Evolutionary conservation across 345 rosid genomes (phyloP).

Genomic region (Psidium guajava): DNA sequence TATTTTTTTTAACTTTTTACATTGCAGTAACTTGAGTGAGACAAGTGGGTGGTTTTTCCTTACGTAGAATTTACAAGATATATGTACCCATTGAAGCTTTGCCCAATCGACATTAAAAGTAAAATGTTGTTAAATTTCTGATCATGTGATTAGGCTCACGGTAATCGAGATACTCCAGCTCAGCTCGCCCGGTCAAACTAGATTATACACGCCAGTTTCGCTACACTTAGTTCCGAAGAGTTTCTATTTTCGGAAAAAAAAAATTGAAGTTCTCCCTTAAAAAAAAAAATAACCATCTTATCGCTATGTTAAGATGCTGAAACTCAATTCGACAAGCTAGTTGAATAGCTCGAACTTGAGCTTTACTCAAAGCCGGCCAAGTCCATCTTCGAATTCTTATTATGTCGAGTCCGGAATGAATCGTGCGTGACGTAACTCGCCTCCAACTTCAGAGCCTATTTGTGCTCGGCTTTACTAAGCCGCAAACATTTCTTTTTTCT

Average conservation of each 20-base stretch:
- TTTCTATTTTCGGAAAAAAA: too few relatives aligned
- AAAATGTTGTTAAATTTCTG: not conserved
- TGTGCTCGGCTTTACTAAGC: not conserved
- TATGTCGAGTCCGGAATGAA: not conserved
- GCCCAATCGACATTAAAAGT: not conserved
- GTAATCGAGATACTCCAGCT: not conserved
- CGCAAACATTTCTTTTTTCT: not conserved
- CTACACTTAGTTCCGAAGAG: not conserved
- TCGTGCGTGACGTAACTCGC: not conserved
- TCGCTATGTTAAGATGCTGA: not conserved
- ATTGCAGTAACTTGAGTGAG: not conserved
- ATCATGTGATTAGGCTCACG: not conserved
- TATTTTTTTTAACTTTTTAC: too few relatives aligned
- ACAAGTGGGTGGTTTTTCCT: not conserved
- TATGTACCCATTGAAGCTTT: not conserved
- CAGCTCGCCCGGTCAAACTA: not conserved
- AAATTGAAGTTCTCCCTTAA: not conserved
- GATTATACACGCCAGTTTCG: not conserved
- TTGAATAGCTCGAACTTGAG: not conserved
- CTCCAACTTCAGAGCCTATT: not conserved
- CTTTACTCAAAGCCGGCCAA: not conserved
- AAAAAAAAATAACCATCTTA: not conserved
- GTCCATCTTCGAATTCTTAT: not conserved
- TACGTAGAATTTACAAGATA: not conserved
- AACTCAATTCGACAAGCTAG: not conserved